A percentile compares a stretch with the other conserved stretches of the same genome.
Conservation (phyloP, 352 stramenopile species). For the Pythium insidiosum region DNA sequence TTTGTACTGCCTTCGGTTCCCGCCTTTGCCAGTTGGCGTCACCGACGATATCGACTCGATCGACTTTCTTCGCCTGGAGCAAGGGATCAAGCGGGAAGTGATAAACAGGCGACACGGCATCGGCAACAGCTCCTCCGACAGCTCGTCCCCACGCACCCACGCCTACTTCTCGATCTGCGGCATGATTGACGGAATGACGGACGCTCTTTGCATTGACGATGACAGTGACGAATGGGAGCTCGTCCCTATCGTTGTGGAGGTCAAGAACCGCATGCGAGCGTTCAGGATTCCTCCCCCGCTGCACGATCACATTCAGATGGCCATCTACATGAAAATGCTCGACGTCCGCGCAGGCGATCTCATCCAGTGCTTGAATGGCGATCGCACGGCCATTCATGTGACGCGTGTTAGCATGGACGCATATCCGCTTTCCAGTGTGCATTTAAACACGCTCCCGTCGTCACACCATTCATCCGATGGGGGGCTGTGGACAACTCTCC, state of each 20-base stretch:
- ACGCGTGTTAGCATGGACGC: conserved; percentile 38
- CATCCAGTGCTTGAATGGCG: conserved; percentile 54
- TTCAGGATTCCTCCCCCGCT: conserved; percentile 54
- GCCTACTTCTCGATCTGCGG: conserved; percentile 68
- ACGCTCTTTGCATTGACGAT: conserved; percentile 37
- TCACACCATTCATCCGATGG: background rate
- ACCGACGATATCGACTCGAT: too few relatives aligned
- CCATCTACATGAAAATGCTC: conserved; percentile 82
- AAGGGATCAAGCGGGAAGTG: conserved; percentile 13
- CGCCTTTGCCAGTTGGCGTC: conserved; percentile 4
- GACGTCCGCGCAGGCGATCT: conserved; percentile 46
- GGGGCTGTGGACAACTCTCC: conserved; percentile 47
- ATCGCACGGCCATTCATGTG: conserved; percentile 37
- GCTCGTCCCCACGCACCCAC: too few relatives aligned
- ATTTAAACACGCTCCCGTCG: too few relatives aligned
- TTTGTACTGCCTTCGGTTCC: conserved; percentile 62
- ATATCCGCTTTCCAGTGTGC: conserved; percentile 20
- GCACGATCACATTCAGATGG: conserved; percentile 72
- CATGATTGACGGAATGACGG: conserved; percentile 72
- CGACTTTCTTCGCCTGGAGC: conserved; percentile 21
- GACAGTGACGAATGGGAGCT: conserved; percentile 53
- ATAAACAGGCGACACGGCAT: background rate
- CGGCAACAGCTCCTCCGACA: background rate
- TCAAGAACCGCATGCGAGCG: conserved; percentile 67
- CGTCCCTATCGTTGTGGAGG: conserved; percentile 54